Percentiles rank a stretch among this genome's conserved stretches.
Evolutionary conservation across 108 stramenopile genomes (phyloP).

Genomic region (Phaeodactylum tricornutum): DNA sequence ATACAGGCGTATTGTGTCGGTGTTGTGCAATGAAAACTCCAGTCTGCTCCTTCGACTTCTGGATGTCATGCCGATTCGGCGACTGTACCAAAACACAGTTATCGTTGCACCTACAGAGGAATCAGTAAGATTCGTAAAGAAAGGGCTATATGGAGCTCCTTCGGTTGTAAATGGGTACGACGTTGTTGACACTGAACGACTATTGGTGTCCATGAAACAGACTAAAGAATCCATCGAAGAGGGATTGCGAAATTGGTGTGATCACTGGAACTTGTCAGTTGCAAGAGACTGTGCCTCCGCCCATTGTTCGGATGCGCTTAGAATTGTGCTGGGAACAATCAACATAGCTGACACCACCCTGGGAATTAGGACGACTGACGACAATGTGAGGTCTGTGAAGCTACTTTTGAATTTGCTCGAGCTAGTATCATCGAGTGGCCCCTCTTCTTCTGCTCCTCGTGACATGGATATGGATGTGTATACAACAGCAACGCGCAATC

Average conservation of each 20-base stretch:
- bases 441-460: too few relatives aligned
- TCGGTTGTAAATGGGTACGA: constrained; percentile 32
- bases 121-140: not conserved
- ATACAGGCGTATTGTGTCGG: not conserved
- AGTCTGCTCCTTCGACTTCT: too few relatives aligned
- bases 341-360: too few relatives aligned
- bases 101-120: constrained; percentile 7
- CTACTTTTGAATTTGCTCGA: too few relatives aligned
- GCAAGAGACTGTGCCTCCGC: constrained; percentile 1
- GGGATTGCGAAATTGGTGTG: not conserved
- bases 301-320: not conserved
- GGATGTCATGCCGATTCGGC: too few relatives aligned
- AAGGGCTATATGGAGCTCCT: constrained; percentile 15
- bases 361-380: too few relatives aligned
- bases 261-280: constrained; percentile 2
- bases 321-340: too few relatives aligned
- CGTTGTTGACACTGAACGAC: constrained; percentile 15
- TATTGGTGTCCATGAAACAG: not conserved
- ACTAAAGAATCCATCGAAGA: not conserved
- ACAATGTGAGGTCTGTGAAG: too few relatives aligned
- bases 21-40: not conserved
- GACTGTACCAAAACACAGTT: too few relatives aligned
- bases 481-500: constrained; percentile 3
- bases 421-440: too few relatives aligned
- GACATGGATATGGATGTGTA: not conserved